These are phyloP conservation scores for Geotrichum europaeum DNA, from an alignment of 1,139 yeast genomes.

Conservation along the genomic window DNA sequence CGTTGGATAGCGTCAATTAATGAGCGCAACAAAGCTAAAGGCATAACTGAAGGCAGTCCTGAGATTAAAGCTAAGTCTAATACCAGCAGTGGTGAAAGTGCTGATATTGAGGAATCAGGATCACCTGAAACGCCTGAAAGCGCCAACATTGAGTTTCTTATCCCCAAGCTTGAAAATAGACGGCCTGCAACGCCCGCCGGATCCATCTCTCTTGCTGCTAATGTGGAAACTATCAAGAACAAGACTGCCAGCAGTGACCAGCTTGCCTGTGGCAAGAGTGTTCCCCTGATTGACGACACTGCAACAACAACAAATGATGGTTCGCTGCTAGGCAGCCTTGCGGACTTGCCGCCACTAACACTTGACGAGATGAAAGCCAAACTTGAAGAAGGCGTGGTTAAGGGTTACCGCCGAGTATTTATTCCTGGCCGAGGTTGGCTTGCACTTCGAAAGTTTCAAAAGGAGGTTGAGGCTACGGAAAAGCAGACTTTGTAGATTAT, in stretches of 20 bases:
- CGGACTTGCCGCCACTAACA: conserved; percentile 15
- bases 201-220: neutral
- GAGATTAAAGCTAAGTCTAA: neutral
- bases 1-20: conserved; percentile 24
- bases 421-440: conserved; percentile 55
- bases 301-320: neutral
- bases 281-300: neutral
- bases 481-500: neutral
- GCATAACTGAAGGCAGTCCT: neutral
- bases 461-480: conserved; percentile 23
- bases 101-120: neutral
- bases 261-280: neutral
- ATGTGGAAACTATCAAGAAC: neutral
- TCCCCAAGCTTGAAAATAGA: conserved; percentile 9
- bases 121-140: conserved; percentile 7
- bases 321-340: neutral
- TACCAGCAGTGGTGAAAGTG: neutral
- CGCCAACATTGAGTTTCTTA: conserved; percentile 16
- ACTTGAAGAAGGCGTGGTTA: conserved; percentile 29
- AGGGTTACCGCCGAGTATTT: conserved; percentile 42
- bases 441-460: conserved; percentile 36
- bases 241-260: neutral
- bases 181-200: neutral
- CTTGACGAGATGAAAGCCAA: conserved; percentile 18
- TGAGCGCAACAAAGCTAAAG: conserved; percentile 8